Evolutionary conservation across 2,329 filamentous ascomycete genomes (phyloP).

Genomic region (Tolypocladium amazonense): DNA sequence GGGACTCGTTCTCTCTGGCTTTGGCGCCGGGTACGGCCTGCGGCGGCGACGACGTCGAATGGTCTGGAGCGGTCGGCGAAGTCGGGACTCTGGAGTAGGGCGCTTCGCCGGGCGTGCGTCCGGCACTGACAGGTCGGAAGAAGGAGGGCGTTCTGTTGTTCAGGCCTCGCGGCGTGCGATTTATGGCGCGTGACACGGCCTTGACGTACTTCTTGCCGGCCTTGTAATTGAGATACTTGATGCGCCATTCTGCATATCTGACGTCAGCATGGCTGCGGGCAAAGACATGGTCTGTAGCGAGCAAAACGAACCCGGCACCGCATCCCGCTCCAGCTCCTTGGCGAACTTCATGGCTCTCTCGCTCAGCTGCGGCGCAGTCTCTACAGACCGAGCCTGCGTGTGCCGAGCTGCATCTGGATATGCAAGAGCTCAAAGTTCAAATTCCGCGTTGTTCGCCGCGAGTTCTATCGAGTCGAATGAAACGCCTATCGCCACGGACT

Average conservation of each 20-base stretch:
- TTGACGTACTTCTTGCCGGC: constrained; percentile 92
- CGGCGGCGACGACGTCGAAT: background rate
- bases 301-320: constrained; percentile 58
- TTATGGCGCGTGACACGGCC: constrained; percentile 62
- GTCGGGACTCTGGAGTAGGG: background rate
- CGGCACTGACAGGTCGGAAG: constrained; percentile 11
- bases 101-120: background rate
- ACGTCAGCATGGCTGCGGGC: background rate
- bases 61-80: background rate
- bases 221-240: constrained; percentile 94
- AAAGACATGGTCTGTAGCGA: background rate
- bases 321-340: constrained; percentile 74
- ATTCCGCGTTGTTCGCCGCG: background rate
- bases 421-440: background rate
- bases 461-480: background rate
- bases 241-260: constrained; percentile 60
- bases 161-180: constrained; percentile 39
- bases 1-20: constrained; percentile 1
- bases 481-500: background rate
- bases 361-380: constrained; percentile 5
- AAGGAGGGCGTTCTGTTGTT: constrained; percentile 21
- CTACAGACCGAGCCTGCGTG: constrained; percentile 1
- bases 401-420: background rate
- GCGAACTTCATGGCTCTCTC: constrained; percentile 51
- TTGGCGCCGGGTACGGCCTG: background rate